Evolutionary conservation across 2,329 filamentous ascomycete genomes (phyloP).

Genomic region (Penicillium vulpinum): DNA sequence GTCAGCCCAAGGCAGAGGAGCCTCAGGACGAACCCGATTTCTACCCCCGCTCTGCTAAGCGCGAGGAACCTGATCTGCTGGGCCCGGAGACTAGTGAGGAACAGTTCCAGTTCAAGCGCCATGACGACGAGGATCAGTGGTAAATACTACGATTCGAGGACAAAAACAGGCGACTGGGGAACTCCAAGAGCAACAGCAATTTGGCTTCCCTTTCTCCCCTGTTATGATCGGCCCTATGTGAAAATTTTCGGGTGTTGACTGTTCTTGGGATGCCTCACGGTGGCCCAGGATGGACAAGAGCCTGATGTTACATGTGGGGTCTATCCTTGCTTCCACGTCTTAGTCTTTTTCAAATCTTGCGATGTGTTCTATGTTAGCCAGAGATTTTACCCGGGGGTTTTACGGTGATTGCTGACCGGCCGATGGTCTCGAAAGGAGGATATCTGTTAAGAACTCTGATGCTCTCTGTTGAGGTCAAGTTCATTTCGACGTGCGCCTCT

Average conservation of each 20-base stretch:
- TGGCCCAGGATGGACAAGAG: background rate
- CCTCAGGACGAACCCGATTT: background rate
- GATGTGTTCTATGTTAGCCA: background rate
- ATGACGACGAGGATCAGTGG: background rate
- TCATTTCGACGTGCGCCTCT: background rate
- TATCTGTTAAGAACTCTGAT: background rate
- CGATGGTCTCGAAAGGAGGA: background rate
- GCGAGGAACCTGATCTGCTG: background rate
- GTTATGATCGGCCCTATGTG: background rate
- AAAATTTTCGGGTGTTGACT: background rate
- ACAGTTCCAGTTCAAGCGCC: background rate
- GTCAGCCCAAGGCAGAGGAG: conserved; percentile 24
- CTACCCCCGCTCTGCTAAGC: background rate
- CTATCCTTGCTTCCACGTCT: background rate
- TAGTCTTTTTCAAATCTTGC: too few species aligned
- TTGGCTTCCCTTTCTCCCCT: background rate
- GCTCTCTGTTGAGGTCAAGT: background rate
- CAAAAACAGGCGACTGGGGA: background rate
- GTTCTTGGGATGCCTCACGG: conserved; percentile 1
- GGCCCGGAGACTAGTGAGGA: background rate
- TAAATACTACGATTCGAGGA: background rate
- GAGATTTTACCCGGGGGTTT: background rate
- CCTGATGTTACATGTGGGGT: background rate
- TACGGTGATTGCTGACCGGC: conserved; percentile 3
- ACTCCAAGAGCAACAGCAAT: background rate